Conservation (phyloP, 257 asterid genomes). For the Solanum pinnatisectum region DNA sequence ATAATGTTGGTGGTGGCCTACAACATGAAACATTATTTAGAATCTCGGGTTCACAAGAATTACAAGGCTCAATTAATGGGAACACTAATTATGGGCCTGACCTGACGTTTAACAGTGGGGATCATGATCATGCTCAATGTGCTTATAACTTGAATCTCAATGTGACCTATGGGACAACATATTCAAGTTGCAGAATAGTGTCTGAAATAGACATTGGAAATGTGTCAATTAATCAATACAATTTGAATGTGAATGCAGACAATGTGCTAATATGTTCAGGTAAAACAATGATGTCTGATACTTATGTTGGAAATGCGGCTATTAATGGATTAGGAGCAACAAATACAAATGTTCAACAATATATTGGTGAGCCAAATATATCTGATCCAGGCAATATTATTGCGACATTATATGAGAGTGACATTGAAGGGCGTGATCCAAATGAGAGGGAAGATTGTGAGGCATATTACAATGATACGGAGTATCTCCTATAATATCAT, state of each 20-base stretch:
- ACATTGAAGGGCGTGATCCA: neutral
- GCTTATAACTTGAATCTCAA: neutral
- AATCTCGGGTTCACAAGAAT: neutral
- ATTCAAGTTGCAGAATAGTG: neutral
- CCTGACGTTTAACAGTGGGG: neutral
- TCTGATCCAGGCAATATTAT: neutral
- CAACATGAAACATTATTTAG: neutral
- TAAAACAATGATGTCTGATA: neutral
- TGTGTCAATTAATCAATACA: neutral
- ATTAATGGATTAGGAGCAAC: neutral
- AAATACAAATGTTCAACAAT: neutral
- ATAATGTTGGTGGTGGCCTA: neutral
- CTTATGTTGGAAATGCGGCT: neutral
- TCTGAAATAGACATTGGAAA: accelerated
- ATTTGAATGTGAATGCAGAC: neutral
- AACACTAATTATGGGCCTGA: neutral
- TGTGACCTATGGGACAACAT: neutral
- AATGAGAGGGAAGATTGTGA: neutral
- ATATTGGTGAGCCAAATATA: neutral
- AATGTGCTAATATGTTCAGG: neutral
- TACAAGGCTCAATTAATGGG: neutral
- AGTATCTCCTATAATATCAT: neutral
- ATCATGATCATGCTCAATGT: neutral
- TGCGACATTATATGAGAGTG: neutral
- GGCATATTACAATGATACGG: neutral